Percentiles rank a stretch among this genome's conserved stretches.
Evolutionary conservation across 495 filamentous ascomycete species (phyloP).

Genomic region (Paragyromitra xinjiangensis): DNA sequence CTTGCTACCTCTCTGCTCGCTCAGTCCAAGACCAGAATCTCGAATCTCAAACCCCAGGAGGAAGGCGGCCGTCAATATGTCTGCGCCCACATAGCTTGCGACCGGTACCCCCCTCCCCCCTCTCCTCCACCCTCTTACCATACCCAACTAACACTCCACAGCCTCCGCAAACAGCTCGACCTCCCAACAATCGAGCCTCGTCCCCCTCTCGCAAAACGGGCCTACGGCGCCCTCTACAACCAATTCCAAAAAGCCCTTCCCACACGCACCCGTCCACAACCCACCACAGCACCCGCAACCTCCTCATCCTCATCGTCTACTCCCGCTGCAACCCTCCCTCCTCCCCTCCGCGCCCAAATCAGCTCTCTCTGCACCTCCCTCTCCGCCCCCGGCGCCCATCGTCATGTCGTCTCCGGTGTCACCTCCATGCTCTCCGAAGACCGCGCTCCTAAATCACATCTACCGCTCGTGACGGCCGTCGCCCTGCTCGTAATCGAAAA

Average conservation of each 20-base stretch:
- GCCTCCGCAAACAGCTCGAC: conserved; percentile 82
- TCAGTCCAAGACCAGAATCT: conserved; percentile 82
- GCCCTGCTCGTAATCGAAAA: conserved; percentile 51
- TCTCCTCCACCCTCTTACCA: conserved; percentile 50
- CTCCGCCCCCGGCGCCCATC: conserved; percentile 62
- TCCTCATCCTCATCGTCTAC: conserved; percentile 39
- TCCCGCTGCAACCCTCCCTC: conserved; percentile 46
- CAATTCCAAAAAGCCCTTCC: conserved; percentile 80
- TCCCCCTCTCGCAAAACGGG: conserved; percentile 81
- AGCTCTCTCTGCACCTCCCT: conserved; percentile 62
- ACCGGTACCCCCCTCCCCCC: conserved; percentile 65
- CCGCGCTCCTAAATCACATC: conserved; percentile 41
- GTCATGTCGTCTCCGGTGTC: conserved; percentile 72
- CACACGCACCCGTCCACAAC: conserved; percentile 48
- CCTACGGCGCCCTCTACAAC: conserved; percentile 83
- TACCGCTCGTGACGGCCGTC: conserved; percentile 49
- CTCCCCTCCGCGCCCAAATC: conserved; percentile 60
- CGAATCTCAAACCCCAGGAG: conserved; percentile 83
- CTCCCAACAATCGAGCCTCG: conserved; percentile 81
- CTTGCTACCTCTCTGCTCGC: conserved; percentile 82
- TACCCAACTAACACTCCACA: conserved; percentile 60
- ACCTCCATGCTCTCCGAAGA: conserved; percentile 63
- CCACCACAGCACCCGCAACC: conserved; percentile 5
- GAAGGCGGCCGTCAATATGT: conserved; percentile 87
- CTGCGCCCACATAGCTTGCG: conserved; percentile 91